These are phyloP conservation scores for Obba rivulosa DNA, from an alignment of 768 basidiomycete species.

Conservation along the genomic window DNA sequence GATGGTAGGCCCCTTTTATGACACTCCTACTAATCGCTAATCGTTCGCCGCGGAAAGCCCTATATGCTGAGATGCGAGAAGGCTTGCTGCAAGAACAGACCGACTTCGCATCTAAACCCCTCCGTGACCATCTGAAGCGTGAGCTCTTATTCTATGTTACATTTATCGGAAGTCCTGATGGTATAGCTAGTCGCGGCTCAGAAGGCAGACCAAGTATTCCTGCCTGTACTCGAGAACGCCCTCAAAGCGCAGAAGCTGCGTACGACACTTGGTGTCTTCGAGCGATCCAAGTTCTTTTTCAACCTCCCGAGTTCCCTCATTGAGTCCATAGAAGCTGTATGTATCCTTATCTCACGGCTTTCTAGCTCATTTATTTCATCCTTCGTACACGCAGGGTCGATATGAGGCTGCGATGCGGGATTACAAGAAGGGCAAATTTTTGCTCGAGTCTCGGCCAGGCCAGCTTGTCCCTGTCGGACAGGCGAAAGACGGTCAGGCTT, in stretches of 20 bases:
- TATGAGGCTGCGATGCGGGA: conserved; percentile 93
- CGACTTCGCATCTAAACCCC: conserved; percentile 78
- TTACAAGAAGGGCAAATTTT: conserved; percentile 94
- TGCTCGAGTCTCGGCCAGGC: conserved; percentile 84
- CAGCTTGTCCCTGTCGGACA: conserved; percentile 72
- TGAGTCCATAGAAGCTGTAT: conserved; percentile 84
- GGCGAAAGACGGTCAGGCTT: conserved; percentile 49
- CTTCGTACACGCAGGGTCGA: conserved; percentile 58
- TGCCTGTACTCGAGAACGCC: conserved; percentile 93
- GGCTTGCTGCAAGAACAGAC: conserved; percentile 70
- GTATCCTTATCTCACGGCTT: conserved; percentile 21
- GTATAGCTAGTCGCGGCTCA: conserved; percentile 66
- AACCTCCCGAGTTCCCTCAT: conserved; percentile 90
- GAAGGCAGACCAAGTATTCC: conserved; percentile 92
- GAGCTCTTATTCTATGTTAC: conserved; percentile 18
- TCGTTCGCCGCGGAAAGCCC: conserved; percentile 41
- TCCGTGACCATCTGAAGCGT: conserved; percentile 87
- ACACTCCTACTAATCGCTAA: no score
- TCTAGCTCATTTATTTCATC: neutral
- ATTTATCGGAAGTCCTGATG: neutral
- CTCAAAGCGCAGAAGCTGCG: conserved; percentile 91
- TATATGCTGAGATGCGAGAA: conserved; percentile 91
- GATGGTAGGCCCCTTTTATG: conserved; percentile 53
- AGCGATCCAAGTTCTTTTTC: conserved; percentile 97
- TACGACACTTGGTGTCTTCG: conserved; percentile 91